Evolutionary conservation across 1,139 yeast species (phyloP), one percentile per base, ranked within the genome.

Genomic region (Taphrina confusa): DNA sequence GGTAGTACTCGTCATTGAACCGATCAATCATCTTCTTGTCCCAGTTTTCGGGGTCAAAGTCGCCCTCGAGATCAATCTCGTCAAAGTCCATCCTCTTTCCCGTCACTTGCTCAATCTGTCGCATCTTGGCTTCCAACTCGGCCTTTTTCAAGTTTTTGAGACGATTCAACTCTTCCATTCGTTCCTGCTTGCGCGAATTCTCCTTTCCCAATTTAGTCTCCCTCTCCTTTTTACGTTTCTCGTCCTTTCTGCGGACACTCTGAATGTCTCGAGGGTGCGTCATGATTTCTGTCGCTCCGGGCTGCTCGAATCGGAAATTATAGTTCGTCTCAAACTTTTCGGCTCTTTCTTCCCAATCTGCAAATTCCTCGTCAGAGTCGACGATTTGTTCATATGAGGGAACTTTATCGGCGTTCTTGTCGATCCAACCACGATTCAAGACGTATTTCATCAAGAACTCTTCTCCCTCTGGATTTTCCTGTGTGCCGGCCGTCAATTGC

Each of bases 21-120:
- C 91, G 81, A 69, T 87, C 85, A 42, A 86, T 83, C 85, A 94
- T 85, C 64, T 88, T 84, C 64, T 74, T 76, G 72, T 94, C 97
- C 98, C 98, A 94, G 64, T 87, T 95, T 42, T 85, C 82, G 68
- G 87, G 91, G 66, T 89, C 91, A 71, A 89, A 94, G 70, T 92
- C 97, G 59, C 86, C 95, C 58, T 87, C 87, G 64, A 94, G 75
- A 66, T 90, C 78, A 40, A 85, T 78, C 61, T 85, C 86, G 4
- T 91, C 88, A 71, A 85, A 82, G 39, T 39, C 51, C 36, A 66
- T 16, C 30, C 46, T 47, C 8, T 52, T 33, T 11, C 96, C 97
- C 50, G 89, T 87, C 12, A 90, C 95, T 66, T 86, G 83, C 71
- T 85, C 85, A 63, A 94, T 81, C 67, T 86, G 83, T 61, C 81